Evolutionary conservation across 1,284 basidiomycete species (phyloP).

Genomic region (Puccinia triticina): DNA sequence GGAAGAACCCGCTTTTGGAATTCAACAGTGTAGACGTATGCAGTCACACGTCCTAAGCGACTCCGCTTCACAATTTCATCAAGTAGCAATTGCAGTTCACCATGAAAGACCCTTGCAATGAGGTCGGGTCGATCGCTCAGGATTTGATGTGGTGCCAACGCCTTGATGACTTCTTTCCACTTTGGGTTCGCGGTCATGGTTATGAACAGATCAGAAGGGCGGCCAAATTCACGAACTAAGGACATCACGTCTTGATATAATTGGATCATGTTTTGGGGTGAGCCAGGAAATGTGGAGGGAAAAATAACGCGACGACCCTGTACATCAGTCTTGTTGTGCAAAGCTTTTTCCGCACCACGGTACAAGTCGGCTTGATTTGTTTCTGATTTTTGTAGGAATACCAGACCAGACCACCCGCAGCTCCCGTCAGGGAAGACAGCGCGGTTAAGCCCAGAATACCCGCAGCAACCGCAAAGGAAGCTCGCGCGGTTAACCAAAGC

Average conservation of each 20-base stretch:
- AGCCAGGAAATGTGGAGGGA: slow-evolving; percentile 61
- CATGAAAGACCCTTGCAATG: not conserved
- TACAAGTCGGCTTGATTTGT: not conserved
- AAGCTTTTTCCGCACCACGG: not conserved
- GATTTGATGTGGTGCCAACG: not conserved
- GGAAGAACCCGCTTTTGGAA: slow-evolving; percentile 66
- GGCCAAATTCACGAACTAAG: slow-evolving; percentile 58
- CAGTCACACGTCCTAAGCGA: not conserved
- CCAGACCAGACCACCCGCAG: no score
- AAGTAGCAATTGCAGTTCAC: not conserved
- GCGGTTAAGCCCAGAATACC: no score
- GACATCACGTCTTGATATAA: slow-evolving; percentile 61
- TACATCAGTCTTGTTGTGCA: slow-evolving; percentile 53
- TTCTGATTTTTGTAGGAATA: no score
- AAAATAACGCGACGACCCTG: slow-evolving; percentile 61
- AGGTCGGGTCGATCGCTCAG: not conserved
- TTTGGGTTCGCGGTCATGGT: slow-evolving; percentile 62
- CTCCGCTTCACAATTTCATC: not conserved
- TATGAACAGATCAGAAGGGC: slow-evolving; percentile 62
- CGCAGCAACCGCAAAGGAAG: no score
- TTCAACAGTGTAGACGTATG: no score
- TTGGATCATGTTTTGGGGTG: slow-evolving; percentile 59
- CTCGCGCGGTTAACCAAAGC: no score
- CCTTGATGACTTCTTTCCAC: slow-evolving; percentile 60
- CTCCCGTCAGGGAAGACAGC: no score